Evolutionary conservation across 2,329 filamentous ascomycete species (phyloP), one percentile per base, ranked within the genome.

Genomic region (Colletotrichum plurivorum): DNA sequence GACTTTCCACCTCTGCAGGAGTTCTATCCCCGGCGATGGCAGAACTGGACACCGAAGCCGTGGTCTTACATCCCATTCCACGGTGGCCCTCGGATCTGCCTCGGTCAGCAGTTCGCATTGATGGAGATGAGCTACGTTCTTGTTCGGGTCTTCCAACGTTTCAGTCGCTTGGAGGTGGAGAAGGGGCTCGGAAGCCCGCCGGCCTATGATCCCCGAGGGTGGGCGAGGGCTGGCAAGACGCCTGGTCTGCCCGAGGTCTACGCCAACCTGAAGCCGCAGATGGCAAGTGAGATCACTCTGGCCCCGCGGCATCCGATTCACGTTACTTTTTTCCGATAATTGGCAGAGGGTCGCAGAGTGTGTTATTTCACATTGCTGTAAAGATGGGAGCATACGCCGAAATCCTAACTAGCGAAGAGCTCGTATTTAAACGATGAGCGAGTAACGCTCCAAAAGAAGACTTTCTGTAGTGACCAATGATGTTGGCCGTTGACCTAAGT

Each of bases 31-130:
- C 83, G 86, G 62, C 78, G 85, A 5, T 87, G 85, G 85, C 82
- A 82, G 15, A 76, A 74, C 15, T 87, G 85, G 85, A 81, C 81
- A 43, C 85, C 85, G 0, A 83, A 80, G 71, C 81, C 84, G 1
- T 87, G 85, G 84, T 80, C 84, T 12, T 88, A 84, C 63, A 82
- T 86, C 49, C 85, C 85, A 0, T 87, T 88, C 67, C 86, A 86
- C 62, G 84, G 84, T 2, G 85, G 85, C 0, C 84, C 85, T 2
- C 76, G 85, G 12, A 85, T 85, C 59, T 84, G 83, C 65, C 79
- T 84, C 65, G 64, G 64, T 2, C 62, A 64, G 10, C 62, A 64
- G 6, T 25, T 64, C 2, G 62, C 54, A 4, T 20, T 64, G 1
- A 46, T 43, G 12, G 45, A 64, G 7, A 64, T 64, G 53, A 46